A percentile compares a stretch with the other conserved stretches of the same genome.
These are phyloP conservation scores for Thraustotheca clavata DNA, from an alignment of 352 stramenopile genomes.

Conservation along the genomic window DNA sequence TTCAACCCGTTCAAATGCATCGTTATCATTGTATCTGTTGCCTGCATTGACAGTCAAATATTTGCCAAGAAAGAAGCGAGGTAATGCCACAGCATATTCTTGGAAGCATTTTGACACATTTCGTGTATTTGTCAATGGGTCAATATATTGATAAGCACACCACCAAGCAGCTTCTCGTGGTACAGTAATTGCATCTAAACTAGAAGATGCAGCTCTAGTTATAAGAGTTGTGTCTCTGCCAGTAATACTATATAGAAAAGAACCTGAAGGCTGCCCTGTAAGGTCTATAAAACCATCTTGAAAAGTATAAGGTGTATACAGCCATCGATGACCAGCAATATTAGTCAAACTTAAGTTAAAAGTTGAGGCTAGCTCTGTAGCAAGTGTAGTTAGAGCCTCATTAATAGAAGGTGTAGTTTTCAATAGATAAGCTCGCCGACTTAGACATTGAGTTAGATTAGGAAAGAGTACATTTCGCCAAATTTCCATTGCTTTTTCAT, in stretches of 20 bases:
- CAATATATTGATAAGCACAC: neutral
- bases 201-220: neutral
- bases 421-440: neutral
- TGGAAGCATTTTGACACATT: neutral
- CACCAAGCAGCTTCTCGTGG: neutral
- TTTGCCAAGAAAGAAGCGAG: neutral
- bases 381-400: neutral
- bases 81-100: neutral
- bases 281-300: neutral
- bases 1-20: neutral
- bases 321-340: neutral
- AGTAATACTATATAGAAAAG: neutral
- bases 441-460: neutral
- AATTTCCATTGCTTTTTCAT: neutral
- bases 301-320: neutral
- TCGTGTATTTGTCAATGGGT: neutral
- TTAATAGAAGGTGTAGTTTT: neutral
- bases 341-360: neutral
- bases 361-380: neutral
- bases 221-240: neutral
- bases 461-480: neutral
- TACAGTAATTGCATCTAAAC: neutral
- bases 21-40: slow-evolving; percentile 5
- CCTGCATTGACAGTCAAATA: neutral
- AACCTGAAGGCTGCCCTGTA: neutral